Evolutionary conservation across 768 basidiomycete genomes (phyloP).

Genomic region (Rickenella mellea): DNA sequence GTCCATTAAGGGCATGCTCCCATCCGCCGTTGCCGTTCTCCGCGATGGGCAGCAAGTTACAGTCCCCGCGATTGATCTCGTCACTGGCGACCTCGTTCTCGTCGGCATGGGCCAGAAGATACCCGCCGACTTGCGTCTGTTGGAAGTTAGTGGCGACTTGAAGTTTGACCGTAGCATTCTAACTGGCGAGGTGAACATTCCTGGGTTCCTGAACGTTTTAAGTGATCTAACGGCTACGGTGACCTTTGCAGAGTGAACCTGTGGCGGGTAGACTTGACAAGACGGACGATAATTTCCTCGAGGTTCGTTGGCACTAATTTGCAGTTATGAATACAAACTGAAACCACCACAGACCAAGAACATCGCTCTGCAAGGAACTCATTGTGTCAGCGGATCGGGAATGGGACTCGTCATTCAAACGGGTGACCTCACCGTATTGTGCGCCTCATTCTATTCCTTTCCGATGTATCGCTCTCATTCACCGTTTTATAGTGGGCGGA

Average conservation of each 20-base stretch:
- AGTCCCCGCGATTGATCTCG: conserved; percentile 49
- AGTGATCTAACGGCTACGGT: conserved; percentile 26
- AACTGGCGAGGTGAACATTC: conserved; percentile 45
- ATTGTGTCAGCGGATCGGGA: conserved; percentile 41
- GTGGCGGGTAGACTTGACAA: no score
- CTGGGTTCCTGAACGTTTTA: conserved; percentile 22
- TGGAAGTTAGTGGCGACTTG: conserved; percentile 46
- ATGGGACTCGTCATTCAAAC: conserved; percentile 37
- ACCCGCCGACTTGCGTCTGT: conserved; percentile 62
- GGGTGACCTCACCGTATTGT: conserved; percentile 42
- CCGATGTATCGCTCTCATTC: no score
- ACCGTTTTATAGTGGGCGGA: conserved; percentile 22
- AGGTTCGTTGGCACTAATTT: conserved; percentile 2
- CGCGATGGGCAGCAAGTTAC: conserved; percentile 37
- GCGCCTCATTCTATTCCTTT: conserved; percentile 19
- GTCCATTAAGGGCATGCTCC: conserved; percentile 57
- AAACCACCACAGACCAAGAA: conserved; percentile 36
- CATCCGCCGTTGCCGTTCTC: conserved; percentile 52
- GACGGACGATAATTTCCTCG: conserved; percentile 21
- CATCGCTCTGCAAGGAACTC: conserved; percentile 48
- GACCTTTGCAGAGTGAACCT: neutral
- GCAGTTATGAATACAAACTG: conserved; percentile 11
- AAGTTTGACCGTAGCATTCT: conserved; percentile 55
- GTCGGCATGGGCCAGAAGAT: conserved; percentile 59
- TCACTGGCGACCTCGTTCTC: conserved; percentile 57